Conservation (phyloP, 2,329 filamentous ascomycete species). For the Amauroascus niger region DNA sequence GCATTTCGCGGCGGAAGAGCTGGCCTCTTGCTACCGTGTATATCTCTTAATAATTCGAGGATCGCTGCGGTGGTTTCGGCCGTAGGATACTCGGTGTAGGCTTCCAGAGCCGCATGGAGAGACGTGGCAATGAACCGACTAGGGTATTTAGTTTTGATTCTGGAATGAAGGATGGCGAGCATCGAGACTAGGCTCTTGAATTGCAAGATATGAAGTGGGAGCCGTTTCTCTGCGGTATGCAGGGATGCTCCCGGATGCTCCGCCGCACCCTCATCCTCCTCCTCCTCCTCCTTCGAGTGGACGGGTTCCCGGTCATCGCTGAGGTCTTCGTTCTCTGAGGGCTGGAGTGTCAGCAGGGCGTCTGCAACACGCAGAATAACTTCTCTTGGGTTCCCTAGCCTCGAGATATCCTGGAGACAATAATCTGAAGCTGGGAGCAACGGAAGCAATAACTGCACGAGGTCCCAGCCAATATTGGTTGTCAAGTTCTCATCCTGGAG, state of each 20-base stretch:
- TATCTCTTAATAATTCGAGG: constrained; percentile 48
- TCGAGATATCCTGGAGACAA: constrained; percentile 53
- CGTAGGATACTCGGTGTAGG: constrained; percentile 48
- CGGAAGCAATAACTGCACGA: constrained; percentile 53
- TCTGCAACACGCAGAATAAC: constrained; percentile 56
- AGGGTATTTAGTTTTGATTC: constrained; percentile 55
- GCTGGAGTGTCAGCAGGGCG: constrained; percentile 48
- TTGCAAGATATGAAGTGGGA: constrained; percentile 25
- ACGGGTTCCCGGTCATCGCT: constrained; percentile 26
- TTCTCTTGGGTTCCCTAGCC: constrained; percentile 54
- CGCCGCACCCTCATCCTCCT: constrained; percentile 14
- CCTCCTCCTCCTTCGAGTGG: too few relatives aligned
- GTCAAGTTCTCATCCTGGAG: constrained; percentile 53
- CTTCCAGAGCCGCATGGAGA: constrained; percentile 51
- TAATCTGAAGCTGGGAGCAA: constrained; percentile 49
- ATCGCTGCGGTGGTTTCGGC: constrained; percentile 49
- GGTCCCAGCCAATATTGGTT: constrained; percentile 57
- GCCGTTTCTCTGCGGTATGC: constrained; percentile 7
- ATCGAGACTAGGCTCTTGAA: constrained; percentile 42
- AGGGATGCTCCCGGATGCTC: neutral
- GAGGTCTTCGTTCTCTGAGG: constrained; percentile 30
- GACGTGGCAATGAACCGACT: constrained; percentile 56
- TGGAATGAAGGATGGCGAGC: constrained; percentile 49
- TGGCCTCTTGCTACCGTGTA: constrained; percentile 50
- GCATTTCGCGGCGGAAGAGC: constrained; percentile 49